A percentile compares a stretch with the other conserved stretches of the same genome.
phyloP scores from a whole-genome alignment of 129 eudicot genomes.

The Saussurea involucrata region DNA sequence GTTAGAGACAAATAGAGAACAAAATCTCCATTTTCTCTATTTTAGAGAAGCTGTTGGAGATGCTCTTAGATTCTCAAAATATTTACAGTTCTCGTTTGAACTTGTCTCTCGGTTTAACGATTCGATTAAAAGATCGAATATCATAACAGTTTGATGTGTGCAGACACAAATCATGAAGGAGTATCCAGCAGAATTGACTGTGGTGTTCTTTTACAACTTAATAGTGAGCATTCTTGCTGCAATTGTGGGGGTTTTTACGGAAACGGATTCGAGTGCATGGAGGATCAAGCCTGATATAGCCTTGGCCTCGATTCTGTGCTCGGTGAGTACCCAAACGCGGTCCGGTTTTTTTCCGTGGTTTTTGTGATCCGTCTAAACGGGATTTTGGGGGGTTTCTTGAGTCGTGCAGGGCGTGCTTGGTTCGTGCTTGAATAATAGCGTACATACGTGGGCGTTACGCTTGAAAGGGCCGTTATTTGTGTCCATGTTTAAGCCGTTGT shows the following conservation, averaged over 20 bases:
- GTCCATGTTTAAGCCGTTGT: constrained; percentile 79
- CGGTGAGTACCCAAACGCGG: constrained; percentile 38
- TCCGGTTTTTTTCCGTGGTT: background rate
- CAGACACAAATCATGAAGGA: constrained; percentile 90
- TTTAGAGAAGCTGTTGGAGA: no score
- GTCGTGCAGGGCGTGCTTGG: constrained; percentile 54
- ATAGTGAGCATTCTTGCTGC: constrained; percentile 67
- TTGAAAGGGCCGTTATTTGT: constrained; percentile 72
- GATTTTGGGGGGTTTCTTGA: background rate
- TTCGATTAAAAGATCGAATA: background rate
- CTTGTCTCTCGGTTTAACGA: background rate
- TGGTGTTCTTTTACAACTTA: constrained; percentile 84
- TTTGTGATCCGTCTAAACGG: constrained; percentile 10
- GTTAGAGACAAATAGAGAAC: no score
- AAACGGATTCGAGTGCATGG: constrained; percentile 62
- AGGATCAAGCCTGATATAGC: constrained; percentile 63
- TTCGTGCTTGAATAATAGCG: constrained; percentile 53
- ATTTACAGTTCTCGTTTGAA: background rate
- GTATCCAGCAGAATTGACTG: constrained; percentile 77
- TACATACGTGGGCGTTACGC: constrained; percentile 75
- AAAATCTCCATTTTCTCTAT: no score
- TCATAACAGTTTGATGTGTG: background rate
- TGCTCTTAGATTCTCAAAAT: background rate
- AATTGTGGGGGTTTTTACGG: constrained; percentile 49
- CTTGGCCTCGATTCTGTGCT: constrained; percentile 71